Percentiles rank a stretch among this genome's conserved stretches.
Conservation (phyloP, 805 yeast species). For the Schwanniomyces yamadae region DNA sequence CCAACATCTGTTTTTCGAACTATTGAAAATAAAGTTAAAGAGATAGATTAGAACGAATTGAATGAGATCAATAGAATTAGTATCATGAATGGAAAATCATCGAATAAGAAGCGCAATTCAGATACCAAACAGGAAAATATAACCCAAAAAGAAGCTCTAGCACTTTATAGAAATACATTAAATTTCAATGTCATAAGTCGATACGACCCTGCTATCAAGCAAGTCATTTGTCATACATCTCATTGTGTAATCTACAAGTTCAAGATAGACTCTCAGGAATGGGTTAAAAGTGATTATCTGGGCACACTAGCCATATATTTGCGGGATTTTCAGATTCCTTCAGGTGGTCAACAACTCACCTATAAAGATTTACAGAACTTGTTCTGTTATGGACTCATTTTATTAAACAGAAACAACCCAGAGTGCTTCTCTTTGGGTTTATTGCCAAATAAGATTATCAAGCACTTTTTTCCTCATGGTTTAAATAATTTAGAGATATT, state of each 20-base stretch:
- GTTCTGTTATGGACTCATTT: constrained; percentile 66
- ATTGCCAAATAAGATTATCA: constrained; percentile 51
- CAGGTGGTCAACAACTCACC: constrained; percentile 9
- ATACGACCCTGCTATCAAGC: constrained; percentile 71
- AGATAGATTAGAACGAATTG: not conserved
- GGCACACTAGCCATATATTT: constrained; percentile 70
- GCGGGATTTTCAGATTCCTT: constrained; percentile 41
- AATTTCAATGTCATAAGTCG: constrained; percentile 76
- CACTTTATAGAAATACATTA: constrained; percentile 64
- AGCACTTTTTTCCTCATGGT: constrained; percentile 41
- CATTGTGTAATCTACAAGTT: constrained; percentile 71
- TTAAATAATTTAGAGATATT: constrained; percentile 29
- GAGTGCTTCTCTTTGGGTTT: constrained; percentile 73
- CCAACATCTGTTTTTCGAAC: not conserved
- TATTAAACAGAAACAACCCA: constrained; percentile 66
- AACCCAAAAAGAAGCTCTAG: constrained; percentile 48
- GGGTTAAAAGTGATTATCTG: constrained; percentile 69
- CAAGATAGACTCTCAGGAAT: constrained; percentile 54
- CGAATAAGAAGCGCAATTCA: not conserved
- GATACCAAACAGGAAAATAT: constrained; percentile 29
- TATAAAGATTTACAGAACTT: constrained; percentile 39
- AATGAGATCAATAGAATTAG: not conserved
- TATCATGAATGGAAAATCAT: constrained; percentile 4
- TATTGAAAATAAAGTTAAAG: not conserved
- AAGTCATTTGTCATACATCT: constrained; percentile 64